A percentile compares a stretch with the other conserved stretches of the same genome.
phyloP scores from a whole-genome alignment of 305 asterid species.

The Solanum hybrid region DNA sequence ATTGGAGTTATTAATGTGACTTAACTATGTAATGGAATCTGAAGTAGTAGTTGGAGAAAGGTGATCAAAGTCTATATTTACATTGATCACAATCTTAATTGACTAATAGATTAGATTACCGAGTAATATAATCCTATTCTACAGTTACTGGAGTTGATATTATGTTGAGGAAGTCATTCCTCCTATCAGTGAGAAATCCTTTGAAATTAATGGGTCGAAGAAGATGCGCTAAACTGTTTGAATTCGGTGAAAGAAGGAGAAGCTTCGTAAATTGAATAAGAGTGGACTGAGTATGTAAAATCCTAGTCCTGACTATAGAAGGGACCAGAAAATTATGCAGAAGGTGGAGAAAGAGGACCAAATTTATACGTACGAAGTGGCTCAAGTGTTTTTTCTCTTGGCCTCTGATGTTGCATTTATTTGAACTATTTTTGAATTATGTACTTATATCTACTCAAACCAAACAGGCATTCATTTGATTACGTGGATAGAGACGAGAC shows the following conservation, averaged over 20 bases:
- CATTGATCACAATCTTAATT: neutral
- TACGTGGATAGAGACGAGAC: slow-evolving; percentile 66
- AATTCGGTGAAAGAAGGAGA: neutral
- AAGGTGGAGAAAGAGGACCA: neutral
- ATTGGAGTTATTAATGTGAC: neutral
- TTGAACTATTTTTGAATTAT: neutral
- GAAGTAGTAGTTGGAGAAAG: neutral
- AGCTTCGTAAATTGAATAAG: neutral
- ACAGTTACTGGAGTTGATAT: neutral
- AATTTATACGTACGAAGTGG: neutral
- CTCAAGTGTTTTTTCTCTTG: neutral
- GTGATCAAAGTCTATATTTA: neutral
- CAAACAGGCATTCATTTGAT: slow-evolving; percentile 71
- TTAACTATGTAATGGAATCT: neutral
- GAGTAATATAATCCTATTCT: neutral
- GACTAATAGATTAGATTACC: neutral
- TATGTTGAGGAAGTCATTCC: neutral
- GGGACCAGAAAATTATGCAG: neutral
- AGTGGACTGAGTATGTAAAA: neutral
- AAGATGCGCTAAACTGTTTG: neutral
- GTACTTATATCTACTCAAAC: slow-evolving; percentile 5
- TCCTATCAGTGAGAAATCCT: neutral
- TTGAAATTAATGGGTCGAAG: neutral
- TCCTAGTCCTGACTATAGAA: neutral
- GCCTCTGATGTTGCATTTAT: neutral